Percentiles rank a stretch among this genome's conserved stretches.
phyloP scores from a whole-genome alignment of 768 basidiomycete species.

The Candolleomyces efflorescens region DNA sequence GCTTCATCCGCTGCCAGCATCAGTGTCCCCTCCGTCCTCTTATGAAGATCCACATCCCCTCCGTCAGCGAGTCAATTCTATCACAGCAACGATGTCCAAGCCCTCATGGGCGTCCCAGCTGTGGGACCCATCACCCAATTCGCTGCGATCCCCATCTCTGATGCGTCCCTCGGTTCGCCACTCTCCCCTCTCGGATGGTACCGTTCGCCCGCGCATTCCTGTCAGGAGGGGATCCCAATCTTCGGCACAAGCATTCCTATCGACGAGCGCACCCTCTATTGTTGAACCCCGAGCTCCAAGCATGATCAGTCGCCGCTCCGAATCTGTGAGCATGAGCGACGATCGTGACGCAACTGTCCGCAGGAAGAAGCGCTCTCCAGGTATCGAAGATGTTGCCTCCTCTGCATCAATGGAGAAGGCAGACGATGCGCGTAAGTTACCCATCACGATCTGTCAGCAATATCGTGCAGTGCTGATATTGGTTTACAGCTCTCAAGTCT shows the following conservation, averaged over 20 bases:
- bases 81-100: constrained; percentile 46
- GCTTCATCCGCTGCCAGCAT: constrained; percentile 58
- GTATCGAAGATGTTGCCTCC: constrained; percentile 28
- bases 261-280: constrained; percentile 65
- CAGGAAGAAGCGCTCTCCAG: constrained; percentile 45
- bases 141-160: constrained; percentile 40
- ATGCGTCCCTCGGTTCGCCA: constrained; percentile 43
- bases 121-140: constrained; percentile 47
- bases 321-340: constrained; percentile 54
- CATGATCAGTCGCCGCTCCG: constrained; percentile 64
- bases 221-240: constrained; percentile 46
- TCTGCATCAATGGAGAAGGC: constrained; percentile 28
- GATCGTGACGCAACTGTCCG: constrained; percentile 76
- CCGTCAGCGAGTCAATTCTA: constrained; percentile 46
- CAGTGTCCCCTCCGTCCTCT: constrained; percentile 53
- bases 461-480: constrained; percentile 14
- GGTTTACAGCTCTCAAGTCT: constrained; percentile 61
- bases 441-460: constrained; percentile 8
- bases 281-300: constrained; percentile 43
- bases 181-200: constrained; percentile 41
- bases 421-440: constrained; percentile 43
- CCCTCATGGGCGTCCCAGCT: constrained; percentile 67
- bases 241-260: constrained; percentile 55
- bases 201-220: constrained; percentile 36
- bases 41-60: constrained; percentile 42